Evolutionary conservation across 352 stramenopile species (phyloP), one percentile per base, ranked within the genome.

Genomic region (Albugo candida): DNA sequence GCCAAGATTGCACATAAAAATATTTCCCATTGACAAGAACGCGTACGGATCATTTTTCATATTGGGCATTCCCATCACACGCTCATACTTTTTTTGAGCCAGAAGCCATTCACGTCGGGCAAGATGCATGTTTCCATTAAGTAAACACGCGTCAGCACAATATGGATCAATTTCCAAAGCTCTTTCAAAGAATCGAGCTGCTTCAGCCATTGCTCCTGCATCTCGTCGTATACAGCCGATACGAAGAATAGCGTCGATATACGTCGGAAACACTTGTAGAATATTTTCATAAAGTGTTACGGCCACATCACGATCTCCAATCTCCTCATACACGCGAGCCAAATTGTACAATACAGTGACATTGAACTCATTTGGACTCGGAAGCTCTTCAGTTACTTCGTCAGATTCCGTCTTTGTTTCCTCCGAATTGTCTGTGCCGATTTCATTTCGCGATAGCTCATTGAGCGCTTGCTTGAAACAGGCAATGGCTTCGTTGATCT

Each of bases 1-100:
- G 24, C 93, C 84, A 8, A 97, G 66, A 60, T 97, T 98, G 59
- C 83, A 94, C 78, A 98, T 97, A 60, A 97, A 98, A 51, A 98
- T 97, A 51, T 97, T 98, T 41, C 92, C 93, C 66, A 98, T 85
- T 18, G 85, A 95, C 16, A 98, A 65, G 63, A 96, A 93, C 11
- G 93, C 88, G 65, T 98, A 98, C 19, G 91, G 81, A 59, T 97
- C 91, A 47, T 97, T 95, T 51, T 94, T 93, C 31, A 95, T 60
- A 52, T 89, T 92, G n/a, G 91, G 81, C 60, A 97, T 95, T 24
- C 87, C 81, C 69, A 97, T 96, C 14, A 93, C 80, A 24, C 74
- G 77, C 58, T 95, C 83, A 48, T 87, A 95, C 39, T 95, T 89
- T 61, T 95, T 95, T 49, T 94, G 80, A 20, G 93, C 93, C 40